Evolutionary conservation across 164 flowering plant genomes (phyloP).

Genomic region (Warburgia ugandensis): DNA sequence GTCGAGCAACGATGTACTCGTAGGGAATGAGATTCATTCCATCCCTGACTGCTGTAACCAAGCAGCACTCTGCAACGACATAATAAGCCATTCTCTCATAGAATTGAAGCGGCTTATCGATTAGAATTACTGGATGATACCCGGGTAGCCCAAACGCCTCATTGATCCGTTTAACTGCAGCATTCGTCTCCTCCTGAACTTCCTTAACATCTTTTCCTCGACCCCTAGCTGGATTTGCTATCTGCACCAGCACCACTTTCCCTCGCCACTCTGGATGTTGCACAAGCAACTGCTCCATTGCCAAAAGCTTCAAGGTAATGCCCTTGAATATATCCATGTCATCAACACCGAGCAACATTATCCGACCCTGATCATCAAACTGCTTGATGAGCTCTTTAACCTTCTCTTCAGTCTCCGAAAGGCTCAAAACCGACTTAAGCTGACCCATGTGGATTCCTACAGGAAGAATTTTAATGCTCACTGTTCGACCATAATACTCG

Average conservation of each 20-base stretch:
- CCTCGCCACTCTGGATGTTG: constrained; percentile 67
- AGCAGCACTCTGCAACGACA: constrained; percentile 50
- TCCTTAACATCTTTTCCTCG: constrained; percentile 66
- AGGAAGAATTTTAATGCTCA: constrained; percentile 65
- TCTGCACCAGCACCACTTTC: constrained; percentile 68
- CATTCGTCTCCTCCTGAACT: constrained; percentile 48
- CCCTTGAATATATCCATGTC: constrained; percentile 84
- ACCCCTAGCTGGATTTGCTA: constrained; percentile 71
- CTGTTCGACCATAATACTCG: constrained; percentile 69
- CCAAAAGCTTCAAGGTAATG: constrained; percentile 61
- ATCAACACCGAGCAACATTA: constrained; percentile 67
- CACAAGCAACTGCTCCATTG: constrained; percentile 62
- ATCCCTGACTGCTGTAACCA: constrained; percentile 70
- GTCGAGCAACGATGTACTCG: constrained; percentile 56
- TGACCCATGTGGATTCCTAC: constrained; percentile 77
- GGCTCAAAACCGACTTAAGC: constrained; percentile 45
- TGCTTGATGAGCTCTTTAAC: constrained; percentile 44
- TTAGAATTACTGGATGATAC: constrained; percentile 49
- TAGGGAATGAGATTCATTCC: constrained; percentile 82
- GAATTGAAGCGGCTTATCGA: constrained; percentile 42
- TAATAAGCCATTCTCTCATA: constrained; percentile 62
- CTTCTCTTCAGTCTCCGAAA: constrained; percentile 53
- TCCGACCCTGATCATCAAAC: constrained; percentile 26
- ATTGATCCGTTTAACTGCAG: constrained; percentile 48
- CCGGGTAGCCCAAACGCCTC: constrained; percentile 44